These are phyloP conservation scores for Esteya vermicola DNA, from an alignment of 2,329 filamentous ascomycete genomes.

Conservation along the genomic window DNA sequence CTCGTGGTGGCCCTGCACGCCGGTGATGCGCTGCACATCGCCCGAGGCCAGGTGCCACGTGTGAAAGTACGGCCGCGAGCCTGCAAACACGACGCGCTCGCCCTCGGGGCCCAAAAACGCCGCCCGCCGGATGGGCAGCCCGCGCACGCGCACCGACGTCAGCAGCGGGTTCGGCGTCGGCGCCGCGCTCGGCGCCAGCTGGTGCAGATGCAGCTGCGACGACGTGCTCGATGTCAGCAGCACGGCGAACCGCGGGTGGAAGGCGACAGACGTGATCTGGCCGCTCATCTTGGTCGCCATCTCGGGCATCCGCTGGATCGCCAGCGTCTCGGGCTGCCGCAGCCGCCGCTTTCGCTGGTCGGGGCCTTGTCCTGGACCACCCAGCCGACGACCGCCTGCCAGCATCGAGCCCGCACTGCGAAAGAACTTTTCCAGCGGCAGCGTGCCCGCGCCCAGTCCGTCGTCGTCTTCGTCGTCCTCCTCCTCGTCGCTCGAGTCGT, in stretches of 20 bases:
- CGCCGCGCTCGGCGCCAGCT: slow-evolving; percentile 62
- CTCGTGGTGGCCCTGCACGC: slow-evolving; percentile 59
- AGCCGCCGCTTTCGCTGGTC: slow-evolving; percentile 44
- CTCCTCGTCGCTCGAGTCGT: slow-evolving; percentile 26
- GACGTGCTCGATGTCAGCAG: slow-evolving; percentile 80
- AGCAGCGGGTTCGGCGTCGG: slow-evolving; percentile 76
- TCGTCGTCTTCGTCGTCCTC: slow-evolving; percentile 32
- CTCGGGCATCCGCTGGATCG: slow-evolving; percentile 81
- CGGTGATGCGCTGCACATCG: slow-evolving; percentile 65
- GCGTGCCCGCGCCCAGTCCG: slow-evolving; percentile 35
- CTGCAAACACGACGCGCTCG: slow-evolving; percentile 74
- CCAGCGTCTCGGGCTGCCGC: slow-evolving; percentile 72
- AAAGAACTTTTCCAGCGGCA: slow-evolving; percentile 68
- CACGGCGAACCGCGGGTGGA: slow-evolving; percentile 80
- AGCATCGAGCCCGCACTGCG: slow-evolving; percentile 62
- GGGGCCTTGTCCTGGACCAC: neutral
- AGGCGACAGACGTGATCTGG: slow-evolving; percentile 68
- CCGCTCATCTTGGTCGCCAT: slow-evolving; percentile 67
- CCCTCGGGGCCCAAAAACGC: slow-evolving; percentile 59
- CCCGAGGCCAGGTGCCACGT: slow-evolving; percentile 81
- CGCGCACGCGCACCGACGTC: slow-evolving; percentile 75
- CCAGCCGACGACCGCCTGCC: slow-evolving; percentile 25
- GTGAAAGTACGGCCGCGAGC: slow-evolving; percentile 83
- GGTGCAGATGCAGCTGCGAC: slow-evolving; percentile 76
- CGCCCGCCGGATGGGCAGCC: slow-evolving; percentile 71